Conservation (phyloP, 495 filamentous ascomycete species). For the Neurospora sp. region DNA sequence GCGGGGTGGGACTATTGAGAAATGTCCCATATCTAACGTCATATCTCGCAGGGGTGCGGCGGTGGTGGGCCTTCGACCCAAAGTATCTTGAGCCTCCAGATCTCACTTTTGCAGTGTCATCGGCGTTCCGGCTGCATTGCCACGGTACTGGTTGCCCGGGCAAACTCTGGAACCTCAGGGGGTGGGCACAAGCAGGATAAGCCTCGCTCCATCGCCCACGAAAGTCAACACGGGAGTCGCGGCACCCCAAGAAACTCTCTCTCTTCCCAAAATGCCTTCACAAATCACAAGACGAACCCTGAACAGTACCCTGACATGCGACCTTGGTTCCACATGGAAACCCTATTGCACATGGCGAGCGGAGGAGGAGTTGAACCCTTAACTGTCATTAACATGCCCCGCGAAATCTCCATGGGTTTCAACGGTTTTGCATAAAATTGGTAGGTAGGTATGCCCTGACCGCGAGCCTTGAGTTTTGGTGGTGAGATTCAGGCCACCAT, state of each 20-base stretch:
- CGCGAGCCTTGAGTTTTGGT: neutral
- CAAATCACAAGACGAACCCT: neutral
- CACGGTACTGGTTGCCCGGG: neutral
- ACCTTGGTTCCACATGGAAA: neutral
- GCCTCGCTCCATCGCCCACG: neutral
- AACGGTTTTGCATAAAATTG: neutral
- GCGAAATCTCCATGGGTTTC: neutral
- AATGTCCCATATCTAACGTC: slow-evolving; percentile 2
- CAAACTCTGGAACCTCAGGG: neutral
- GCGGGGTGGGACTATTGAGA: neutral
- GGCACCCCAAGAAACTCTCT: neutral
- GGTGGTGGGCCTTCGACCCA: neutral
- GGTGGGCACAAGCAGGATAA: neutral
- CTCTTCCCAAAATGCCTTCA: neutral
- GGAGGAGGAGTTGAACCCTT: neutral
- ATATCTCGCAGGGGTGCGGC: slow-evolving; percentile 5
- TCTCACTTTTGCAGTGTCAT: slow-evolving; percentile 16
- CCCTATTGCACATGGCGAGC: neutral
- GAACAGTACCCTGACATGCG: neutral
- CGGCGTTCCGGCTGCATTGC: neutral
- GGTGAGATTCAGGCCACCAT: neutral
- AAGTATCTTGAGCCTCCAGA: slow-evolving; percentile 4
- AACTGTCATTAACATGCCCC: neutral
- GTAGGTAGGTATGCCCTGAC: neutral
- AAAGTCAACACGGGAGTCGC: neutral